phyloP scores from a whole-genome alignment of 1,284 basidiomycete genomes.

The Pyrrhoderma noxium region DNA sequence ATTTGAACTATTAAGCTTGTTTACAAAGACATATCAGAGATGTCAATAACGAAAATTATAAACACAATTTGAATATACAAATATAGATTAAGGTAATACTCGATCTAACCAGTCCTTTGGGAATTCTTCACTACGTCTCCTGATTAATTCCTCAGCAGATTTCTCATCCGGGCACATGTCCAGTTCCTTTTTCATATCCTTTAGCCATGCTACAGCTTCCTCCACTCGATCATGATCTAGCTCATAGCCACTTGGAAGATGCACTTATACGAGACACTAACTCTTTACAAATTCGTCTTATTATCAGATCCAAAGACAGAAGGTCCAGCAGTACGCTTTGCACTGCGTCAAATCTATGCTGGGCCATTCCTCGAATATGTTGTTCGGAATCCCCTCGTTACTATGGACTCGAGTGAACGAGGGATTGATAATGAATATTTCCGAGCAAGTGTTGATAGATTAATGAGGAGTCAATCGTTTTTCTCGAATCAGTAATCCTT shows the following conservation, averaged over 20 bases:
- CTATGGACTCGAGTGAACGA: slow-evolving; percentile 71
- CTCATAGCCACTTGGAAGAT: slow-evolving; percentile 95
- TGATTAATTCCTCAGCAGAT: too few species aligned
- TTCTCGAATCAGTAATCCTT: slow-evolving; percentile 28
- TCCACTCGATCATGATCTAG: too few species aligned
- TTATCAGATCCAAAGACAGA: slow-evolving; percentile 83
- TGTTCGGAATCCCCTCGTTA: slow-evolving; percentile 82
- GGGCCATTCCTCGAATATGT: slow-evolving; percentile 93
- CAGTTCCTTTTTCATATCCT: too few species aligned
- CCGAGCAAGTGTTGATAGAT: slow-evolving; percentile 71
- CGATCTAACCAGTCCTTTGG: too few species aligned
- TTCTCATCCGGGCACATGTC: too few species aligned
- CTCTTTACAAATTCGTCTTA: slow-evolving; percentile 94
- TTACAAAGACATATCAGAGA: too few species aligned
- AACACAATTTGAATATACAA: too few species aligned
- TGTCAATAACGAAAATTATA: too few species aligned
- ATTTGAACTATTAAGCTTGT: too few species aligned
- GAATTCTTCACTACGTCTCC: too few species aligned
- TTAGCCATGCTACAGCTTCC: too few species aligned
- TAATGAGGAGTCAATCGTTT: slow-evolving; percentile 61
- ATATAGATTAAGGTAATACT: too few species aligned
- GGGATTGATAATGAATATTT: slow-evolving; percentile 93
- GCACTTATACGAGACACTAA: slow-evolving; percentile 87
- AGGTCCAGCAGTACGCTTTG: slow-evolving; percentile 51
- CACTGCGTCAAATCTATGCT: slow-evolving; percentile 85